phyloP scores from a whole-genome alignment of 225 moss, liverwort and hornwort species.

The Ulota crispa region DNA sequence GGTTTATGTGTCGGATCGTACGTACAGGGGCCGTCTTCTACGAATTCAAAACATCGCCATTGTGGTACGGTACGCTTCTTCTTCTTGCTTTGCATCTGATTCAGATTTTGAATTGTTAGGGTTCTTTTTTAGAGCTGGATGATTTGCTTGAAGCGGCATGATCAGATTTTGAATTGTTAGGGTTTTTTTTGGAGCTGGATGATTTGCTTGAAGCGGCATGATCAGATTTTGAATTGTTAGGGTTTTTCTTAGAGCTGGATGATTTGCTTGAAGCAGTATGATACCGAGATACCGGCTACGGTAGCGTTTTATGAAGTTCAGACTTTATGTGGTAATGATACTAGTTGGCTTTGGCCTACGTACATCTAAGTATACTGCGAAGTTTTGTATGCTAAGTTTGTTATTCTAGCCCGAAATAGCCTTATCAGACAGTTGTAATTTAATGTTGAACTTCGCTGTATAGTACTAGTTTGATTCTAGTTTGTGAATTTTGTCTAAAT shows the following conservation, averaged over 20 bases:
- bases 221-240: conserved; percentile 15
- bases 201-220: neutral
- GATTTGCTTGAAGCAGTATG: neutral
- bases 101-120: conserved; percentile 20
- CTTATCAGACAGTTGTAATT: neutral
- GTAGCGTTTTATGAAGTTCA: neutral
- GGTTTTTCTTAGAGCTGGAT: neutral
- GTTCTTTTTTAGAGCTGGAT: neutral
- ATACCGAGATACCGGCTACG: neutral
- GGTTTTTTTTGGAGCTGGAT: neutral
- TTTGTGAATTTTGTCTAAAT: neutral
- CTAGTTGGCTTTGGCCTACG: neutral
- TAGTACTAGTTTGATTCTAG: neutral
- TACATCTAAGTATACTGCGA: neutral
- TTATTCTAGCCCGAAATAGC: neutral
- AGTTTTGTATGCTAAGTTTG: neutral
- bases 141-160: neutral
- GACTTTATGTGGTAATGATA: neutral
- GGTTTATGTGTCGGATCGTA: neutral
- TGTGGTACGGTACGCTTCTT: conserved; percentile 9
- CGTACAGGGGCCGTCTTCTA: neutral
- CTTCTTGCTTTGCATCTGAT: neutral
- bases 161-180: conserved; percentile 17
- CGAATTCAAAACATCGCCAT: neutral
- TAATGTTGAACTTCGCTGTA: neutral